A percentile compares a stretch with the other conserved stretches of the same genome.
phyloP scores from a whole-genome alignment of 176 grass and related monocot species.

The Cenchrus purpureus region DNA sequence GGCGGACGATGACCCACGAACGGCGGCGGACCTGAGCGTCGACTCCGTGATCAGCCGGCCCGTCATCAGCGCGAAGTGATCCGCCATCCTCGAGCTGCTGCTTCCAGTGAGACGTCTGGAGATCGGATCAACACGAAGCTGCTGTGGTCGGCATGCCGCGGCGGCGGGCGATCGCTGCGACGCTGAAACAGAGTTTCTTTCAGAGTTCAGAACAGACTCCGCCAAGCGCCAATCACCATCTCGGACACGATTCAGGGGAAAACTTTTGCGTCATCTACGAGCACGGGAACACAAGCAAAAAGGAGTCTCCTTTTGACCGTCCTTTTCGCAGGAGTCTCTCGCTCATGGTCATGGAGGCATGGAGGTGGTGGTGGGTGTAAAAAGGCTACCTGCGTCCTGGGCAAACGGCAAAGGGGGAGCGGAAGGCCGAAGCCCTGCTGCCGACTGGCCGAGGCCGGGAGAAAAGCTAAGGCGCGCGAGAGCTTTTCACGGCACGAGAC shows the following conservation, averaged over 20 bases:
- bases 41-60: slow-evolving; percentile 75
- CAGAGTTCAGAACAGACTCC: slow-evolving; percentile 6
- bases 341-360: neutral
- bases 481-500: slow-evolving; percentile 32
- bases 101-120: neutral
- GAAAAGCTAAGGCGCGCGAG: neutral
- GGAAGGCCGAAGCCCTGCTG: neutral
- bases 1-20: slow-evolving; percentile 21
- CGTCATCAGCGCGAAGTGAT: slow-evolving; percentile 76
- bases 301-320: slow-evolving; percentile 5
- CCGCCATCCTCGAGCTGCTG: slow-evolving; percentile 53
- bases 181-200: slow-evolving; percentile 3
- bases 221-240: neutral
- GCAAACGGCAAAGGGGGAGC: neutral
- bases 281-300: slow-evolving; percentile 11
- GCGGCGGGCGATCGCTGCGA: neutral
- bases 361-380: neutral
- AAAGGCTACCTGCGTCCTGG: slow-evolving; percentile 28
- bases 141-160: neutral
- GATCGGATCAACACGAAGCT: neutral
- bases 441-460: slow-evolving; percentile 1
- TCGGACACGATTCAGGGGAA: neutral
- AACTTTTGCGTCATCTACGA: neutral
- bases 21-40: slow-evolving; percentile 55
- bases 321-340: neutral